Conservation (phyloP, 2,329 filamentous ascomycete species). For the Fusarium tanahbumbuense region DNA sequence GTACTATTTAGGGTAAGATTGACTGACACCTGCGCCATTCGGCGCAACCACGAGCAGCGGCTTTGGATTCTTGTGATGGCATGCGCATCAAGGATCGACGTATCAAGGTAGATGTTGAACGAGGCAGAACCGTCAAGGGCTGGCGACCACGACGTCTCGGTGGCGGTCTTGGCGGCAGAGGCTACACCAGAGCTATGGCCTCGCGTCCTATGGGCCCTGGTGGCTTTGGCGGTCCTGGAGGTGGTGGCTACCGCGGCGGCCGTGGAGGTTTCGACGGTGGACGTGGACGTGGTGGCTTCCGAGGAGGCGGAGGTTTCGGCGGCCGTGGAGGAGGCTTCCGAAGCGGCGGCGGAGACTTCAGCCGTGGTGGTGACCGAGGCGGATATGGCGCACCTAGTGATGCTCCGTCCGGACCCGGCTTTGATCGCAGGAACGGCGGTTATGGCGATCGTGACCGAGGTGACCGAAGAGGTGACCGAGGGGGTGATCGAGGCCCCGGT, state of each 20-base stretch:
- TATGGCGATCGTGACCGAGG: constrained; percentile 57
- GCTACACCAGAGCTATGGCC: constrained; percentile 86
- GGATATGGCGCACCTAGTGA: constrained; percentile 65
- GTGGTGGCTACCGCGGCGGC: constrained; percentile 64
- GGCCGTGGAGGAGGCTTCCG: constrained; percentile 68
- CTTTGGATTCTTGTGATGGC: constrained; percentile 86
- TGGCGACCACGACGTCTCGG: constrained; percentile 94
- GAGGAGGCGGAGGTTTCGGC: constrained; percentile 62
- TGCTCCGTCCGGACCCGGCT: constrained; percentile 71
- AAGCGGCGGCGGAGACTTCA: constrained; percentile 58
- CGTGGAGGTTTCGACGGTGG: constrained; percentile 60
- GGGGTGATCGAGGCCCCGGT: constrained; percentile 64
- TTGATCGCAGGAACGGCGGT: constrained; percentile 59
- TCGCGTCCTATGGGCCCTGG: constrained; percentile 76
- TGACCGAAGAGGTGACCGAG: constrained; percentile 57
- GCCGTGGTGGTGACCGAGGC: constrained; percentile 56
- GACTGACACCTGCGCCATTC: constrained; percentile 74
- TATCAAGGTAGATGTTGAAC: constrained; percentile 95
- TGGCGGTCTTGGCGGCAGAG: constrained; percentile 89
- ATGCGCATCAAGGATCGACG: constrained; percentile 92
- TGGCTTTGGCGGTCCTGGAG: constrained; percentile 64
- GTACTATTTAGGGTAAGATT: constrained; percentile 65
- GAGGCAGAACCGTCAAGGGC: constrained; percentile 90
- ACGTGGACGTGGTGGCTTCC: constrained; percentile 57
- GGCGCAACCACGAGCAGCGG: constrained; percentile 77